Conservation (phyloP, 1,284 basidiomycete species). For the Pyrrhoderma lamaoense region DNA sequence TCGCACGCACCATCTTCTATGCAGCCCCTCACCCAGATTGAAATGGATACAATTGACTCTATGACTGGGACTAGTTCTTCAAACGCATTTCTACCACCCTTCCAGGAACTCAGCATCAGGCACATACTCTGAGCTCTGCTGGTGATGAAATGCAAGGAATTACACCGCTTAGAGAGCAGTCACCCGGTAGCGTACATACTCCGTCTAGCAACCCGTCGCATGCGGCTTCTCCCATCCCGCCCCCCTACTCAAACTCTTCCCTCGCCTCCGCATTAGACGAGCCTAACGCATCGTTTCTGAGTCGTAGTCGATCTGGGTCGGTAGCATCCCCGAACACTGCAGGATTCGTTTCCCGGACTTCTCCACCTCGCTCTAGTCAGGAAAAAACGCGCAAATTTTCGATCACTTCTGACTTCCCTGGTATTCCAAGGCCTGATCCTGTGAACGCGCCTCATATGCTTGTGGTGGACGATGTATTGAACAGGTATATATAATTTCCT, state of each 20-base stretch:
- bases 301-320: slow-evolving; percentile 32
- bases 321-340: slow-evolving; percentile 30
- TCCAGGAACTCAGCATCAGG: slow-evolving; percentile 9
- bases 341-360: slow-evolving; percentile 27
- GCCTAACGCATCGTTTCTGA: slow-evolving; percentile 20
- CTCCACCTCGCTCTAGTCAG: slow-evolving; percentile 26
- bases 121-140: slow-evolving; percentile 1
- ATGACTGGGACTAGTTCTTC: background rate
- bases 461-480: slow-evolving; percentile 34
- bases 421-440: slow-evolving; percentile 17
- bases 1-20: slow-evolving; percentile 2
- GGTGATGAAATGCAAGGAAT: slow-evolving; percentile 19
- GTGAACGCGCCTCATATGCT: slow-evolving; percentile 30
- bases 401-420: slow-evolving; percentile 26
- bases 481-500: slow-evolving; percentile 27
- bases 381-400: slow-evolving; percentile 23
- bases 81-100: background rate
- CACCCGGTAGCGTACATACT: slow-evolving; percentile 11
- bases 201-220: slow-evolving; percentile 16
- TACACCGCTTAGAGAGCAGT: slow-evolving; percentile 10
- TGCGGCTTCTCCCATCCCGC: slow-evolving; percentile 18
- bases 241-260: slow-evolving; percentile 26
- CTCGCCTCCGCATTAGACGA: slow-evolving; percentile 40
- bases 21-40: slow-evolving; percentile 1
- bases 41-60: slow-evolving; percentile 13